phyloP scores from a whole-genome alignment of 2,329 filamentous ascomycete genomes.

The Exophiala lecanii-corni region DNA sequence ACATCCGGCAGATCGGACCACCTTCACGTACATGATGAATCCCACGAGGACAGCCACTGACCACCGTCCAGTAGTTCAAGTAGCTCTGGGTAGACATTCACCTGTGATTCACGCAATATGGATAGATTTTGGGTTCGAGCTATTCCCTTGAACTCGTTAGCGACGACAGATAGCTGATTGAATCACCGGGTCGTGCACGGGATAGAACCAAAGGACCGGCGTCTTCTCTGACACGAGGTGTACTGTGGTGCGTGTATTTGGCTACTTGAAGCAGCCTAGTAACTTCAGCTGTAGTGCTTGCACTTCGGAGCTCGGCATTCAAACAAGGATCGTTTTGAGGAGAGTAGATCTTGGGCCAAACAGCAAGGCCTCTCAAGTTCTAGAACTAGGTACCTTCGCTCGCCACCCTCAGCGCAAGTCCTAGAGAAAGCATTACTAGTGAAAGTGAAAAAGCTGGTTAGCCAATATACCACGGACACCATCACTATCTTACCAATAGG shows the following conservation, averaged over 20 bases:
- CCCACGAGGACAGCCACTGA: neutral
- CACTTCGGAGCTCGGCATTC: neutral
- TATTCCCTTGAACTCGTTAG: neutral
- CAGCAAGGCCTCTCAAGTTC: neutral
- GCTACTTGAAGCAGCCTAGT: neutral
- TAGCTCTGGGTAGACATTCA: neutral
- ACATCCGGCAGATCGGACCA: slow-evolving; percentile 52
- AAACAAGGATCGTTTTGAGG: neutral
- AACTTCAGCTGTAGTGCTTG: neutral
- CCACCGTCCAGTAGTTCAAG: neutral
- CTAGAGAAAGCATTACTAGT: too few species aligned
- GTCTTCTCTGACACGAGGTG: neutral
- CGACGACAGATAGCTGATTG: neutral
- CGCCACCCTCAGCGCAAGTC: neutral
- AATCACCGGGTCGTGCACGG: neutral
- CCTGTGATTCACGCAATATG: neutral
- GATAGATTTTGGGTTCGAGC: slow-evolving; percentile 5
- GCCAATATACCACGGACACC: neutral
- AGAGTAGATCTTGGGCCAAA: neutral
- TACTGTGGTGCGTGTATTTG: neutral
- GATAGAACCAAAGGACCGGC: neutral
- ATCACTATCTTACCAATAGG: neutral
- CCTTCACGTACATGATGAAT: slow-evolving; percentile 14
- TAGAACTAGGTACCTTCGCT: neutral
- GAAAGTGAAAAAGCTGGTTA: too few species aligned